Base-by-base conservation (phyloP, 2,329 filamentous ascomycete species). In the Colletotrichum shisoi region DNA sequence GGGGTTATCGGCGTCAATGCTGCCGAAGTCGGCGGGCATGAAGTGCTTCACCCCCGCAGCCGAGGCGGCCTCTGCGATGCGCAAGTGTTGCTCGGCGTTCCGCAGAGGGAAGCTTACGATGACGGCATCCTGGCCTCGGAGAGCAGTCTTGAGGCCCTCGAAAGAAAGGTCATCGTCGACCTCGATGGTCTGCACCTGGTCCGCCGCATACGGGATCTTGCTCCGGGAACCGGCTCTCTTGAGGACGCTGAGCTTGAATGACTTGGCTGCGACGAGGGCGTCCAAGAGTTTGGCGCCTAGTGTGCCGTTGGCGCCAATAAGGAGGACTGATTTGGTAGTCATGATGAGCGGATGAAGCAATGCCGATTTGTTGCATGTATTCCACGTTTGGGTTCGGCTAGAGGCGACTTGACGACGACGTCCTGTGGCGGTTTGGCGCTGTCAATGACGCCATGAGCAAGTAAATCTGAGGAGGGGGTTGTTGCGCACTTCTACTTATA, bases 21-120 rank as follows among this genome's bases (percentile, higher is more conserved):
- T 79, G 58, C 79, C 79, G 64, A 76, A 81, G 72, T 81, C 79
- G 64, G 79, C 78, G 27, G 78, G 79, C 66, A 81, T 76, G 61
- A 79, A 74, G 53, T 78, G 76, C 69, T 69, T 70, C 11, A 80
- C 78, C 19, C 75, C 76, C 0, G 75, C 76, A 0, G 74, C 74
- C 7, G 73, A 75, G 1, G 78, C 78, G 8, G 79, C 79, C 46
- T 77, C 72, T 37, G 75, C 77, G 53, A 80, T 74, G 42, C 73
- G 73, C 49, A 80, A 65, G 68, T 80, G 79, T 59, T 73, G 71
- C 3, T 68, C 66, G 5, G 72, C 68, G 62, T 75, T 67, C 40
- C 70, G 64, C 19, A 77, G 72, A 11, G 74, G 76, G 69, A 79
- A 79, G 67, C 71, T 70, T 48, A 74, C 76, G 24, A 81, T 72